Percentiles rank a stretch among this genome's conserved stretches.
These are phyloP conservation scores for Drosera capensis DNA, from an alignment of 148 eudicot genomes.

Conservation along the genomic window DNA sequence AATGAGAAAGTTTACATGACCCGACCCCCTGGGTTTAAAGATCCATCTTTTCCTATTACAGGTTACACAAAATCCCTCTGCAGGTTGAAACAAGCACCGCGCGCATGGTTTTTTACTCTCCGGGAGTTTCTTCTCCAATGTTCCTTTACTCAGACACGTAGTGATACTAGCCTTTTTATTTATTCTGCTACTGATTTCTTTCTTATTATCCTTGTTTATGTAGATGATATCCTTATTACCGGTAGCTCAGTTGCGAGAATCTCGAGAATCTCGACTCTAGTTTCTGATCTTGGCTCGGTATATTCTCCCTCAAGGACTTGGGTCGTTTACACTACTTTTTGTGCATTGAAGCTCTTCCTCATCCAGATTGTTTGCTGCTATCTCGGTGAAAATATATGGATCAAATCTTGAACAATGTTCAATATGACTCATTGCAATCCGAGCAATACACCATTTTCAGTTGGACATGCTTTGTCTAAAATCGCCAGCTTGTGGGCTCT, in stretches of 20 bases:
- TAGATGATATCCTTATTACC: not conserved
- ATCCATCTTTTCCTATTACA: not conserved
- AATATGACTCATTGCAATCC: no score
- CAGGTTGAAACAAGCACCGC: constrained; percentile 3
- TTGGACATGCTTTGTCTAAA: no score
- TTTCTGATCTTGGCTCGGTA: not conserved
- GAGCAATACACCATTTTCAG: no score
- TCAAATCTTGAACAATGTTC: no score
- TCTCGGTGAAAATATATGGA: no score
- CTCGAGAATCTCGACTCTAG: not conserved
- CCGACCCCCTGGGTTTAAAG: constrained; percentile 5
- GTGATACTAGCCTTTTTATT: not conserved
- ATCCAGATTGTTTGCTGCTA: no score
- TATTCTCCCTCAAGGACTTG: not conserved
- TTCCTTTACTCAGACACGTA: not conserved
- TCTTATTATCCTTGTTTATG: no score
- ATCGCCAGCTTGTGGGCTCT: no score
- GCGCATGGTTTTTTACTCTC: constrained; percentile 3
- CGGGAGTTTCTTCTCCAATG: not conserved
- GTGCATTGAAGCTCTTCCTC: no score
- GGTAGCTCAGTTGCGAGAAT: no score
- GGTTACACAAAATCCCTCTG: not conserved
- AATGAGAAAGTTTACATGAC: constrained; percentile 1
- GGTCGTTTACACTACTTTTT: not conserved
- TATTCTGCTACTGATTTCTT: not conserved